These are phyloP conservation scores for Crithidia fasciculata DNA, from an alignment of 208 protist genomes.

Conservation along the genomic window DNA sequence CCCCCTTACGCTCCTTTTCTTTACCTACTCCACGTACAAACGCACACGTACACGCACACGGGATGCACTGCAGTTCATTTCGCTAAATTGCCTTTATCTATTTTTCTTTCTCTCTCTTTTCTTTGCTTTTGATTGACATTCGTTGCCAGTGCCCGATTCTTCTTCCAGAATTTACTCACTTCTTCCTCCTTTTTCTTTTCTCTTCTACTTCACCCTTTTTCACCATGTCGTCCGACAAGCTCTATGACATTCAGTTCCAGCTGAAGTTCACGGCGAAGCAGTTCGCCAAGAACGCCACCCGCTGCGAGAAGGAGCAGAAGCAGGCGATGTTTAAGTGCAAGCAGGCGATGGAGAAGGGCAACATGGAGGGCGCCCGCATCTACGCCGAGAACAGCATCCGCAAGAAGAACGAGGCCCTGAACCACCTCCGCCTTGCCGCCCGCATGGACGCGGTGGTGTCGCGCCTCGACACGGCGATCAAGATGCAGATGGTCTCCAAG, in stretches of 20 bases:
- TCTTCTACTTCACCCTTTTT: background rate
- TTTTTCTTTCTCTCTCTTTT: background rate
- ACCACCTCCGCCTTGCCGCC: constrained; percentile 95
- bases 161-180: background rate
- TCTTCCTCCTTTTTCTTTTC: background rate
- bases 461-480: constrained; percentile 95
- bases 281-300: constrained; percentile 86
- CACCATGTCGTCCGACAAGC: constrained; percentile 77
- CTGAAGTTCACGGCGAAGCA: constrained; percentile 97
- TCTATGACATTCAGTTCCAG: constrained; percentile 94
- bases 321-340: constrained; percentile 93
- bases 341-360: constrained; percentile 96
- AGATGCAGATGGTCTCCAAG: constrained; percentile 94
- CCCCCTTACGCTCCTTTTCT: too few relatives aligned
- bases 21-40: too few relatives aligned
- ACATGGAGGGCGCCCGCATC: constrained; percentile 97
- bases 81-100: too few relatives aligned
- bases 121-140: background rate
- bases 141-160: background rate
- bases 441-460: constrained; percentile 97
- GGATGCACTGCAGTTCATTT: too few relatives aligned
- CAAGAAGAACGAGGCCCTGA: constrained; percentile 97
- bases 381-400: constrained; percentile 98
- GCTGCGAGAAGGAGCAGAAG: constrained; percentile 95
- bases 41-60: too few relatives aligned